These are phyloP conservation scores for Scortechinia acanthostroma DNA, from an alignment of 2,329 filamentous ascomycete species.

Conservation along the genomic window DNA sequence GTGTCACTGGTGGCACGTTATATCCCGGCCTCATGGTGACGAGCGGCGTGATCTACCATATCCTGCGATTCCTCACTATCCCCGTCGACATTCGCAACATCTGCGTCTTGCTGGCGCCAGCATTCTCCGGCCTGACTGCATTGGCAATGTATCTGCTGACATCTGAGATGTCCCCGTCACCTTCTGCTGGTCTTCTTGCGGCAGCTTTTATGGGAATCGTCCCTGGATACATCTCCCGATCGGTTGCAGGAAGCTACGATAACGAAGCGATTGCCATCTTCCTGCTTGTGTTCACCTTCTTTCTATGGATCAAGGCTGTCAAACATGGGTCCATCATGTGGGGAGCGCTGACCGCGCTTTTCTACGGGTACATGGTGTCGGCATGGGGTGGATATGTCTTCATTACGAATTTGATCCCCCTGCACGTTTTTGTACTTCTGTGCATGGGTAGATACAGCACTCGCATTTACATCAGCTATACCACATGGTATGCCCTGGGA, in stretches of 20 bases:
- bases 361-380: slow-evolving; percentile 99
- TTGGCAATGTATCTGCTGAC: slow-evolving; percentile 91
- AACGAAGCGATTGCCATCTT: slow-evolving; percentile 99
- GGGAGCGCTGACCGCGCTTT: slow-evolving; percentile 87
- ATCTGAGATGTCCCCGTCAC: slow-evolving; percentile 92
- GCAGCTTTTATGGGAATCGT: slow-evolving; percentile 96
- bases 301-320: slow-evolving; percentile 95
- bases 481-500: slow-evolving; percentile 93
- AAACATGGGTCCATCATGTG: slow-evolving; percentile 95
- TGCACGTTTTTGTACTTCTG: slow-evolving; percentile 88
- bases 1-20: slow-evolving; percentile 96
- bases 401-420: slow-evolving; percentile 92
- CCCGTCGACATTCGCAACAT: slow-evolving; percentile 98
- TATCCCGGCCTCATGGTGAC: slow-evolving; percentile 99
- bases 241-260: slow-evolving; percentile 95
- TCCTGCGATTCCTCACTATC: slow-evolving; percentile 78
- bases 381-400: slow-evolving; percentile 99
- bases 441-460: slow-evolving; percentile 96
- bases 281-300: slow-evolving; percentile 96
- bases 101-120: slow-evolving; percentile 91
- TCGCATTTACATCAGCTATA: slow-evolving; percentile 90
- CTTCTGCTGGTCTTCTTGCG: slow-evolving; percentile 88
- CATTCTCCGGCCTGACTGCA: slow-evolving; percentile 87
- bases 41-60: slow-evolving; percentile 91
- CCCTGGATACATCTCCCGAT: slow-evolving; percentile 94